Conservation (phyloP, 768 basidiomycete species). For the Tricholomella constricta region DNA sequence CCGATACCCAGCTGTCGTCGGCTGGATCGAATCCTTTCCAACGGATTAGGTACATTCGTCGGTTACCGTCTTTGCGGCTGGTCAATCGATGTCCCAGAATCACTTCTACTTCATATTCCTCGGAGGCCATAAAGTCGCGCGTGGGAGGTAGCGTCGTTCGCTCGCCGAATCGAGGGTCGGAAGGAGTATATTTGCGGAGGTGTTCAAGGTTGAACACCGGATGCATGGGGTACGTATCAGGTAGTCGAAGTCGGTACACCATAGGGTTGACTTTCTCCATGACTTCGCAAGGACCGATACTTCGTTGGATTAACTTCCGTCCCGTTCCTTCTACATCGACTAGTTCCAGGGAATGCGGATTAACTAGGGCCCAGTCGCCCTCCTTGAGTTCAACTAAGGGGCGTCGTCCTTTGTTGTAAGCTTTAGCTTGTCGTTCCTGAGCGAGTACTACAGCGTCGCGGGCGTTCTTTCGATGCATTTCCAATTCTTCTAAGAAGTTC, state of each 20-base stretch:
- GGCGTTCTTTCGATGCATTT: not conserved
- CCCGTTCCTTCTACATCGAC: conserved; percentile 22
- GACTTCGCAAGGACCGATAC: conserved; percentile 27
- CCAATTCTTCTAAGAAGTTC: not conserved
- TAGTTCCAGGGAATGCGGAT: conserved; percentile 27
- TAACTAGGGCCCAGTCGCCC: conserved; percentile 16
- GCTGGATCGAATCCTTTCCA: not conserved
- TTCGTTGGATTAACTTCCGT: conserved; percentile 23
- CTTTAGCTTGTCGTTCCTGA: not conserved
- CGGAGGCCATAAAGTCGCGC: not conserved
- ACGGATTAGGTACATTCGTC: not conserved
- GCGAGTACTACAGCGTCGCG: not conserved
- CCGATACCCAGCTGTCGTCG: not conserved
- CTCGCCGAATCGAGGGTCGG: not conserved
- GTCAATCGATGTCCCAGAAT: not conserved
- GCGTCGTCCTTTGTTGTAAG: not conserved
- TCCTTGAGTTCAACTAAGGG: conserved; percentile 7
- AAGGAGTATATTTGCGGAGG: not conserved
- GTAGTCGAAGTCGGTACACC: conserved; percentile 23
- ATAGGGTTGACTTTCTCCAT: conserved; percentile 24
- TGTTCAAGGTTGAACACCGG: conserved; percentile 16
- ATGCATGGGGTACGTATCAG: conserved; percentile 27
- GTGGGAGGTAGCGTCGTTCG: not conserved
- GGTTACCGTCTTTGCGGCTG: not conserved
- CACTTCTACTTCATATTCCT: not conserved